A percentile compares a stretch with the other conserved stretches of the same genome.
These are phyloP conservation scores for Silybum marianum DNA, from an alignment of 129 eudicot species.

Conservation along the genomic window DNA sequence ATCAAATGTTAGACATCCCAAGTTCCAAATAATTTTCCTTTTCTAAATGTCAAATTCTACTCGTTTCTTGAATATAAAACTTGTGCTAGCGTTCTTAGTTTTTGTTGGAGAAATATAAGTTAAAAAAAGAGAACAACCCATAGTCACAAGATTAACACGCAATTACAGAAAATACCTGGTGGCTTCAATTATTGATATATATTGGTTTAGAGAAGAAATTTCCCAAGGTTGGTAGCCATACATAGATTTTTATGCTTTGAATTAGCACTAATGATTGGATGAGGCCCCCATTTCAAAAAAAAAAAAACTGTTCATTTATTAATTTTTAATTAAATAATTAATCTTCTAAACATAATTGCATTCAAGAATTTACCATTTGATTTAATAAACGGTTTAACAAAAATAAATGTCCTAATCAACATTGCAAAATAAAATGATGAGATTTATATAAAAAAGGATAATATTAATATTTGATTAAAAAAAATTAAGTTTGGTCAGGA, in stretches of 20 bases:
- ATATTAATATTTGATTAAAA: not conserved
- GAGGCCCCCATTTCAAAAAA: slow-evolving; percentile 13
- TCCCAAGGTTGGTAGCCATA: slow-evolving; percentile 14
- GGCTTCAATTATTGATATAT: slow-evolving; percentile 36
- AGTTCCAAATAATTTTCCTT: not conserved
- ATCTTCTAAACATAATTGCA: not conserved
- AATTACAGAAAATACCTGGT: slow-evolving; percentile 26
- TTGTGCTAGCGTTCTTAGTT: too few relatives aligned
- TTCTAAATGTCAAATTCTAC: not conserved
- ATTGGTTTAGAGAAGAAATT: not conserved
- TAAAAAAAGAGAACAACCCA: slow-evolving; percentile 12
- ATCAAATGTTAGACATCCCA: not conserved
- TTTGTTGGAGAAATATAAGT: not conserved
- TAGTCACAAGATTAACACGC: slow-evolving; percentile 33
- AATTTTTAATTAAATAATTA: not conserved
- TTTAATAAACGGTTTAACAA: not conserved
- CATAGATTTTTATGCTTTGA: slow-evolving; percentile 13
- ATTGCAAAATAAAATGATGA: not conserved
- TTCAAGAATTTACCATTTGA: not conserved
- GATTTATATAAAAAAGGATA: not conserved
- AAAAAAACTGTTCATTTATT: too few relatives aligned
- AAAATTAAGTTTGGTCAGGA: not conserved
- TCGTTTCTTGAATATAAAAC: too few relatives aligned
- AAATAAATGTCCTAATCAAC: not conserved
- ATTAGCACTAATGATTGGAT: slow-evolving; percentile 24